phyloP scores from a whole-genome alignment of 2,329 filamentous ascomycete genomes.

The Penicillium sp. region DNA sequence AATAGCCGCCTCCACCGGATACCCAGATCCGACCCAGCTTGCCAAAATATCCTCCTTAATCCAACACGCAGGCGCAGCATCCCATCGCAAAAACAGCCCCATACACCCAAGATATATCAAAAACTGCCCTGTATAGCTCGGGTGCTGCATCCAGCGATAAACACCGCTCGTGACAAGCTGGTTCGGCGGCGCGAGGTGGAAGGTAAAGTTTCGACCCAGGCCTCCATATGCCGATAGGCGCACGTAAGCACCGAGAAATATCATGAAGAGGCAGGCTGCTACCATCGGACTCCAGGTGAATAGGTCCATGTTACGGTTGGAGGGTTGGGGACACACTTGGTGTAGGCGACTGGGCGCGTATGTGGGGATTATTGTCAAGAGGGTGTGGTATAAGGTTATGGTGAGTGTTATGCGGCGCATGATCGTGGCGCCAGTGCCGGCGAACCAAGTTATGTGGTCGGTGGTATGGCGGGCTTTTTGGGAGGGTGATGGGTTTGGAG shows the following conservation, averaged over 20 bases:
- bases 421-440: conserved; percentile 6
- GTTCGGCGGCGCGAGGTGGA: conserved; percentile 47
- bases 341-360: conserved; percentile 1
- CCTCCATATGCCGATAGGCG: conserved; percentile 41
- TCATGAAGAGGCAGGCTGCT: conserved; percentile 12
- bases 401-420: conserved; percentile 6
- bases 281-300: conserved; percentile 26
- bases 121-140: conserved; percentile 47
- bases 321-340: conserved; percentile 17
- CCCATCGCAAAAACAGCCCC: conserved; percentile 34
- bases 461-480: conserved; percentile 8
- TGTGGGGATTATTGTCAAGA: conserved; percentile 11
- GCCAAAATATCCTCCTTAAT: conserved; percentile 10
- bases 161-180: conserved; percentile 46
- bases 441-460: conserved; percentile 19
- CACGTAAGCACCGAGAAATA: conserved; percentile 23
- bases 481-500: conserved; percentile 18
- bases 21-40: conserved; percentile 13
- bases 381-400: conserved; percentile 18
- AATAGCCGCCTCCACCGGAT: neutral
- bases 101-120: conserved; percentile 25
- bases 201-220: conserved; percentile 52
- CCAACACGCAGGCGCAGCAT: conserved; percentile 42
- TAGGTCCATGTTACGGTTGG: conserved; percentile 12
- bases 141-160: conserved; percentile 50